Base-by-base conservation (phyloP, 768 basidiomycete genomes). In the Baorangia bicolor region DNA sequence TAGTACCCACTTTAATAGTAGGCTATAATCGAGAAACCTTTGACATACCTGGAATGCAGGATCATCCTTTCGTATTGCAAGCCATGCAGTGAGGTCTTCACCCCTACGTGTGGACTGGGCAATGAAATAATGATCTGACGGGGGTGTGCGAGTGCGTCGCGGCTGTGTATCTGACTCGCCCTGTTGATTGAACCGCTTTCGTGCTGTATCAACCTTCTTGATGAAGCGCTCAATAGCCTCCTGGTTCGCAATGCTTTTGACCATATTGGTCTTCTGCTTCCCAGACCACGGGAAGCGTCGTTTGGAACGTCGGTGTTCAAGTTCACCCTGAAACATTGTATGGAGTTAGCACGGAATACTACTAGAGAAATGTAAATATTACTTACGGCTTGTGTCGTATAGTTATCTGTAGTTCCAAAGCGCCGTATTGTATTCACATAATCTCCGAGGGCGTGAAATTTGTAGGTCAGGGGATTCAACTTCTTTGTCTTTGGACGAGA, bases 251-350 rank as follows among this genome's bases (percentile, higher is more conserved):
- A 80, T 74, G 14, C 51, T 77, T 64, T 1, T 31, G 11, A 5
- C 43, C 38, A 16, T 59, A 41, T 13, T 64, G 0, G 9, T 27
- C 68, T 46, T 53, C 16, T 64, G 69, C 49, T 77, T 78, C 53
- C 75, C 76, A 0, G 76, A 75, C 0, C 64, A 46, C 0, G 49
- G 59, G 46, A 75, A 80, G 16, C 72, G 56, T 0, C 61, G 63
- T 56, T 81, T 81, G 10, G 73, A 51, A 0, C 50, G 56, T 0
- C 67, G 58, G 47, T 81, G 77, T 44, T 76, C 65, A 0, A 71
- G 65, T 51, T 78, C 77, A 11, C 75, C 72, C 76, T 77, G 28
- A 9, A 5, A 28, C 5, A 5, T 9, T 6, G 9, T 28, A 9
- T 6, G 28, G 5, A 28, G 28, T 9, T n/a, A n/a, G n/a, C n/a